Conservation (phyloP, 352 stramenopile genomes). For the Phytophthora litchii region DNA sequence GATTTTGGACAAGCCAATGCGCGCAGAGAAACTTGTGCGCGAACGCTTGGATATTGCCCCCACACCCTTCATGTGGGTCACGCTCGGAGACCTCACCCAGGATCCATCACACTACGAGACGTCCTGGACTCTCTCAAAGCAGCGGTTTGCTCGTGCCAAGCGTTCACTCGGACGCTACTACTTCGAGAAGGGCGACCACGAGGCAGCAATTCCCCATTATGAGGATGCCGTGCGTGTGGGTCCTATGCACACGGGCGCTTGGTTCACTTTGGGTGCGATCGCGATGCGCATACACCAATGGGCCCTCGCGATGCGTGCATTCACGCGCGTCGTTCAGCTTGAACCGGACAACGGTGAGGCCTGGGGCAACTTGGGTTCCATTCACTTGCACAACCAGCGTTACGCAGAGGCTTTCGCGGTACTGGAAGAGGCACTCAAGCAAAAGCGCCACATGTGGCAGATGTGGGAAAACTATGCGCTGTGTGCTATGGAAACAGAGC, state of each 20-base stretch:
- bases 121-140: conserved; percentile 91
- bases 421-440: conserved; percentile 87
- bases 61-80: conserved; percentile 95
- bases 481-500: conserved; percentile 77
- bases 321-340: conserved; percentile 94
- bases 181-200: conserved; percentile 88
- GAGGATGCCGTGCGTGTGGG: conserved; percentile 85
- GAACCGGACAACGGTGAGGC: conserved; percentile 95
- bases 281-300: conserved; percentile 91
- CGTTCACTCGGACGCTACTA: conserved; percentile 89
- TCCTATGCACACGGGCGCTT: conserved; percentile 90
- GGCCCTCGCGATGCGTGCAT: conserved; percentile 85
- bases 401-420: conserved; percentile 84
- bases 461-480: conserved; percentile 93
- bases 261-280: conserved; percentile 93
- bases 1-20: conserved; percentile 89
- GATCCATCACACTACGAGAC: conserved; percentile 91
- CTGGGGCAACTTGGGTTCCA: conserved; percentile 95
- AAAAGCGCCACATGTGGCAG: conserved; percentile 91
- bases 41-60: conserved; percentile 82
- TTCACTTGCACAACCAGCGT: conserved; percentile 87
- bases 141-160: conserved; percentile 92
- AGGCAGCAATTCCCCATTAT: conserved; percentile 82
- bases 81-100: conserved; percentile 92
- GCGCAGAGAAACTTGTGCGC: conserved; percentile 90